phyloP scores from a whole-genome alignment of 2,329 filamentous ascomycete genomes.

The Xylariaceae sp. region DNA sequence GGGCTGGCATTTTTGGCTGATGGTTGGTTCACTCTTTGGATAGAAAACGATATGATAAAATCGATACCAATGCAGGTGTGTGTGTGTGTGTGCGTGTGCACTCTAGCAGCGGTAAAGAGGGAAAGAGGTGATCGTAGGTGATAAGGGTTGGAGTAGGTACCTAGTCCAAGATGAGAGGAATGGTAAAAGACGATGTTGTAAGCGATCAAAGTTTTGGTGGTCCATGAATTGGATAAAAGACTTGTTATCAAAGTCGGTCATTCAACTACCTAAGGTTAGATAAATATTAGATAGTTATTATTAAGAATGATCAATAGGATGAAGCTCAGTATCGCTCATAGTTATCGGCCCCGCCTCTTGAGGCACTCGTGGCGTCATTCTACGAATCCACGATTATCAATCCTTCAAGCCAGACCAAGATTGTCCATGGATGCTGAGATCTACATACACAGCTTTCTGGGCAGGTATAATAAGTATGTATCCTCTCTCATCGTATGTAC shows the following conservation, averaged over 20 bases:
- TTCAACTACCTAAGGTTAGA: not conserved
- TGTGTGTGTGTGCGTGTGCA: too few species aligned
- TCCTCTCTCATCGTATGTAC: not conserved
- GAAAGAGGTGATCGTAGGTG: not conserved
- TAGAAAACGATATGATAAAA: not conserved
- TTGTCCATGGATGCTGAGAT: not conserved
- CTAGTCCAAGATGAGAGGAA: too few species aligned
- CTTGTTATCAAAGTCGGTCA: not conserved
- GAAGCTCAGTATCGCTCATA: not conserved
- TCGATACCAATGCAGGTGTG: not conserved
- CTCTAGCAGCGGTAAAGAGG: not conserved
- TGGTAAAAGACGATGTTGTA: too few species aligned
- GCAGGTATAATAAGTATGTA: not conserved
- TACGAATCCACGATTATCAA: not conserved
- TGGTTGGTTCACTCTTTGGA: not conserved
- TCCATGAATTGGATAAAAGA: not conserved
- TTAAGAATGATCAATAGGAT: not conserved
- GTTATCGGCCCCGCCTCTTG: conserved; percentile 5
- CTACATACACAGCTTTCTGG: not conserved
- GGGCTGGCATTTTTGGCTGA: conserved; percentile 9
- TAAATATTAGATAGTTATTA: not conserved
- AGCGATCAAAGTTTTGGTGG: too few species aligned
- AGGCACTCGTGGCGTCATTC: conserved; percentile 22
- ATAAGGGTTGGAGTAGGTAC: too few species aligned
- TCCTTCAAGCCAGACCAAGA: not conserved